Conservation (phyloP, 2,329 filamentous ascomycete species). For the Cytospora chrysosperma region DNA sequence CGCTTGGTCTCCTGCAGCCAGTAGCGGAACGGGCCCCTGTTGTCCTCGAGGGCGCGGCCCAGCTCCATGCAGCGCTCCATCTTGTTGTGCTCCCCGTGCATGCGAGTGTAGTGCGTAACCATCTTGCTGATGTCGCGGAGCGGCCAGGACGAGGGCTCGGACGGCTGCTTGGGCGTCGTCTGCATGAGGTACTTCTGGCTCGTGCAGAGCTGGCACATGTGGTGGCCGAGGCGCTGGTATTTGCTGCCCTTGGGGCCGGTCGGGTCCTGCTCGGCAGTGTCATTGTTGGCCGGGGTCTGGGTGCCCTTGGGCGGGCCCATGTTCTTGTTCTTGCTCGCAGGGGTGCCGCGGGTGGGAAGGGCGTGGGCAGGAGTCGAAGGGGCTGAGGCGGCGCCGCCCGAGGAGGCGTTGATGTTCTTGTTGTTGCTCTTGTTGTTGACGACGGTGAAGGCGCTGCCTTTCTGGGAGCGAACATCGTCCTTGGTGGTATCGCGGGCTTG, state of each 20-base stretch:
- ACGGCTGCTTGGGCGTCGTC: conserved; percentile 41
- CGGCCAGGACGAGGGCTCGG: conserved; percentile 46
- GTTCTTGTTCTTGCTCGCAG: conserved; percentile 8
- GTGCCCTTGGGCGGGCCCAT: not conserved
- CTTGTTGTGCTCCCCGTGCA: conserved; percentile 45
- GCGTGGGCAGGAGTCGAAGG: conserved; percentile 1
- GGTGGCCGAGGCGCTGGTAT: conserved; percentile 43
- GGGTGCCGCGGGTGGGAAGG: not conserved
- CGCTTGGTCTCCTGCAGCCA: conserved; percentile 44
- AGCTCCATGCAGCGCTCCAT: conserved; percentile 44
- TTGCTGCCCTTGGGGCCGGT: conserved; percentile 27
- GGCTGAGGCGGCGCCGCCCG: not conserved
- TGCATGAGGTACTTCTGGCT: conserved; percentile 44
- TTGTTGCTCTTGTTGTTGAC: not conserved
- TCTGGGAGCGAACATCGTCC: not conserved
- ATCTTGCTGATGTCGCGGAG: conserved; percentile 47
- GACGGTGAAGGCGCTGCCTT: not conserved
- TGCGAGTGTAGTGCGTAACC: conserved; percentile 46
- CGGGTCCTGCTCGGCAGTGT: conserved; percentile 21
- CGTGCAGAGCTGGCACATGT: conserved; percentile 46
- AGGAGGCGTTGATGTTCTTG: not conserved
- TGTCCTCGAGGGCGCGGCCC: conserved; percentile 41
- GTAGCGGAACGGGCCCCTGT: conserved; percentile 48
- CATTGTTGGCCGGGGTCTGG: conserved; percentile 4
- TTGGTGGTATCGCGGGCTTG: conserved; percentile 13